Conservation (phyloP, 2,329 filamentous ascomycete species). For the Penicillium palitans region DNA sequence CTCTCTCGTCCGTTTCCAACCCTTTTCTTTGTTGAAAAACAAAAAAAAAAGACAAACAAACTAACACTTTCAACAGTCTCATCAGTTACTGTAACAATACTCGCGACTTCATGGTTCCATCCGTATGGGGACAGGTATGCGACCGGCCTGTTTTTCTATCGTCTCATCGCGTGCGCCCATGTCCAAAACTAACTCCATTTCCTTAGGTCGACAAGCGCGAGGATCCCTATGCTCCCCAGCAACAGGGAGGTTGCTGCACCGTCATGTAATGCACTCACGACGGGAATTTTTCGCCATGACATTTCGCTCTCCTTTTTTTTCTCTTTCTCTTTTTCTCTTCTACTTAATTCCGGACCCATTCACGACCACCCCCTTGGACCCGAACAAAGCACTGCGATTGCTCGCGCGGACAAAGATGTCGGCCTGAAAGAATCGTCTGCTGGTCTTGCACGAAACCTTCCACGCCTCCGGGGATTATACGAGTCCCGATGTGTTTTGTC, state of each 20-base stretch:
- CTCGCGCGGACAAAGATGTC: constrained; percentile 21
- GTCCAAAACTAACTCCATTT: constrained; percentile 15
- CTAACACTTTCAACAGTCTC: constrained; percentile 61
- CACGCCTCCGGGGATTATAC: constrained; percentile 10
- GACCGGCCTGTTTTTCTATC: constrained; percentile 9
- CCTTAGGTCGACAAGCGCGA: constrained; percentile 82
- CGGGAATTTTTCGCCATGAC: constrained; percentile 26
- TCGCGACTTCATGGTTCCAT: constrained; percentile 98
- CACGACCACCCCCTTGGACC: constrained; percentile 18
- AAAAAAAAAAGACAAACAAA: neutral
- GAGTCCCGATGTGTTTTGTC: constrained; percentile 10
- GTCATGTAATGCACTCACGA: constrained; percentile 70
- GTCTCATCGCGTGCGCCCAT: constrained; percentile 8
- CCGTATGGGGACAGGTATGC: constrained; percentile 80
- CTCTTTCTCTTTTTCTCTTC: constrained; percentile 10
- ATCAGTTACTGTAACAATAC: constrained; percentile 98
- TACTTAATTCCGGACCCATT: constrained; percentile 26
- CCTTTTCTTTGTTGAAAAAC: constrained; percentile 9
- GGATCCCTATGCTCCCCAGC: constrained; percentile 97
- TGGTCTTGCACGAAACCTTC: constrained; percentile 25
- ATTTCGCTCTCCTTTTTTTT: constrained; percentile 19
- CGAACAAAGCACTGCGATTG: constrained; percentile 17
- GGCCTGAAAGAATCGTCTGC: constrained; percentile 24
- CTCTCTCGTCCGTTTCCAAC: constrained; percentile 67
- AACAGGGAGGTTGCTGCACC: constrained; percentile 86